These are phyloP conservation scores for Fremontodendron californicum DNA, from an alignment of 345 rosid genomes.

Conservation along the genomic window DNA sequence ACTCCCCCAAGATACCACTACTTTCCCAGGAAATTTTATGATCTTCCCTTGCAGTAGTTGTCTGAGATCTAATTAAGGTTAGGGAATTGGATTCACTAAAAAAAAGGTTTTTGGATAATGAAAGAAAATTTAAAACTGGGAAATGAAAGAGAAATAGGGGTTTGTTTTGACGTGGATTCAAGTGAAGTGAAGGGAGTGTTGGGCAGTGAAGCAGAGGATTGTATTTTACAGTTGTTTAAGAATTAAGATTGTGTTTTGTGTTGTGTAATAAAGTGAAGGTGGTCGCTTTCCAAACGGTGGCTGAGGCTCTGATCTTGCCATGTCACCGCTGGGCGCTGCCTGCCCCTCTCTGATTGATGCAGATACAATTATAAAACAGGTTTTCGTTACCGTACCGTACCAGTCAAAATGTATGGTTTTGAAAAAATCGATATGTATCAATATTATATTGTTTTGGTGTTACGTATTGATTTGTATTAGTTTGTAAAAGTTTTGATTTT, in stretches of 20 bases:
- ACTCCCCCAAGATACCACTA: slow-evolving; percentile 8
- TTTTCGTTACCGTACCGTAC: too few species aligned
- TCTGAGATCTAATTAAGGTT: background rate
- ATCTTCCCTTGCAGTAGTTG: background rate
- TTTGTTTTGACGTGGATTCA: background rate
- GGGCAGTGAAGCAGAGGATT: background rate
- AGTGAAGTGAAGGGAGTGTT: background rate
- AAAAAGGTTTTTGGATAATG: too few species aligned
- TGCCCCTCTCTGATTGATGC: too few species aligned
- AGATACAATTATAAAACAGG: too few species aligned
- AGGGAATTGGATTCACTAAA: background rate
- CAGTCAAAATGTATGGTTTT: too few species aligned
- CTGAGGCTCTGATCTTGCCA: too few species aligned
- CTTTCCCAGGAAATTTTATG: background rate
- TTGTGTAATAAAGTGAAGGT: background rate
- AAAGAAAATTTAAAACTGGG: background rate
- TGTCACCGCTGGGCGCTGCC: too few species aligned
- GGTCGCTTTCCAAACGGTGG: background rate
- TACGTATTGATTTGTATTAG: too few species aligned
- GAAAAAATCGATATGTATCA: too few species aligned
- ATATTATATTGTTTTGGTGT: too few species aligned
- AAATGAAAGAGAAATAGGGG: background rate
- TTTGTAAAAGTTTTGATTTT: too few species aligned
- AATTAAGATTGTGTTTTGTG: background rate
- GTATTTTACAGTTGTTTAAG: background rate